Percentiles rank a stretch among this genome's conserved stretches.
phyloP scores from a whole-genome alignment of 352 stramenopile genomes.

The Globisporangium solare region DNA sequence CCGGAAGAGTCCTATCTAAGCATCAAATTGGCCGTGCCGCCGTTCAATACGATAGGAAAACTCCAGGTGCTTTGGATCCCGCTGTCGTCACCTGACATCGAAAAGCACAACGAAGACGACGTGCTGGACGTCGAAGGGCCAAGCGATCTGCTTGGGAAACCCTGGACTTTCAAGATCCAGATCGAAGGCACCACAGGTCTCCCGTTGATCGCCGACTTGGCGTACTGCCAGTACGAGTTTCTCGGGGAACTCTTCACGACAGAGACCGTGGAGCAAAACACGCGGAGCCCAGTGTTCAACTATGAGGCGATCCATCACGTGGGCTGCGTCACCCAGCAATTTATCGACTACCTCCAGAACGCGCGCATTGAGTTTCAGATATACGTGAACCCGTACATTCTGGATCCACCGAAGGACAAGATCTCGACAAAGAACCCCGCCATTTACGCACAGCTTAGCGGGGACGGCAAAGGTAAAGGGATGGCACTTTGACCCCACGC shows the following conservation, averaged over 20 bases:
- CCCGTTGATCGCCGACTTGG: constrained; percentile 86
- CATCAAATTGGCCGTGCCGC: constrained; percentile 88
- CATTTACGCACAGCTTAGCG: constrained; percentile 60
- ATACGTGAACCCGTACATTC: constrained; percentile 87
- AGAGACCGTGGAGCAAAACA: constrained; percentile 88
- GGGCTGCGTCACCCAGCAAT: constrained; percentile 79
- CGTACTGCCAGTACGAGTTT: constrained; percentile 93
- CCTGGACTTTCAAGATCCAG: constrained; percentile 88
- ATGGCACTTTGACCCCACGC: background rate
- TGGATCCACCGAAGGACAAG: constrained; percentile 78
- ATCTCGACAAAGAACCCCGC: constrained; percentile 73
- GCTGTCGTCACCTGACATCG: constrained; percentile 65
- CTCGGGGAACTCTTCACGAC: constrained; percentile 90
- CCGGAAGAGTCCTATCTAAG: constrained; percentile 85
- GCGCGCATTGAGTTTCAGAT: constrained; percentile 83
- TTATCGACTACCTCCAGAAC: constrained; percentile 83
- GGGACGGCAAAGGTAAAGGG: constrained; percentile 31
- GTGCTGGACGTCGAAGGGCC: constrained; percentile 70
- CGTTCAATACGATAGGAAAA: constrained; percentile 92
- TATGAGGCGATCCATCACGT: constrained; percentile 89
- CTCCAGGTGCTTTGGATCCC: constrained; percentile 89
- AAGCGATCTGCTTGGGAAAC: constrained; percentile 79
- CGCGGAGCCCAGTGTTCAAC: constrained; percentile 84
- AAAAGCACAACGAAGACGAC: constrained; percentile 63
- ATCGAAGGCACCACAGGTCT: constrained; percentile 83